Conservation (phyloP, 768 basidiomycete species). For the Sistotremastrum suecicum region DNA sequence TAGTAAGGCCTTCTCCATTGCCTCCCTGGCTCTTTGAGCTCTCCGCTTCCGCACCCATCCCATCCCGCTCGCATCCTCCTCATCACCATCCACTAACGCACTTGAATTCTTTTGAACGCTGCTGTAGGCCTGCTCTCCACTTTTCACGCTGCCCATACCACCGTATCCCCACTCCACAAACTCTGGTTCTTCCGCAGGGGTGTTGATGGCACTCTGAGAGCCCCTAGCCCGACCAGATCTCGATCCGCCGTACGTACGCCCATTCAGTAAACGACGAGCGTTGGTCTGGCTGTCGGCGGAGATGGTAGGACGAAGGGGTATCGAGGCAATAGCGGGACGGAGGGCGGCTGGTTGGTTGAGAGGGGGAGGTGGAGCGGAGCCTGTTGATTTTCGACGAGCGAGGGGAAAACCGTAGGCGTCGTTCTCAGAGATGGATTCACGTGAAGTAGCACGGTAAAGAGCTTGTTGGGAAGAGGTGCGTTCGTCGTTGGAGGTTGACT, state of each 20-base stretch:
- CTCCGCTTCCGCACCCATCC: constrained; percentile 60
- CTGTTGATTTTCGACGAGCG: constrained; percentile 8
- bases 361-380: neutral
- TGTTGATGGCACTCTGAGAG: constrained; percentile 27
- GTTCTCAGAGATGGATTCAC: neutral
- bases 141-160: constrained; percentile 53
- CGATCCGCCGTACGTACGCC: constrained; percentile 59
- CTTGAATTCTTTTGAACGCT: constrained; percentile 10
- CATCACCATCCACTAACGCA: constrained; percentile 27
- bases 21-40: constrained; percentile 41
- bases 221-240: constrained; percentile 4
- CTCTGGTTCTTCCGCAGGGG: constrained; percentile 55
- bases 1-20: constrained; percentile 22
- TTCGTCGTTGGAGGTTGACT: constrained; percentile 4
- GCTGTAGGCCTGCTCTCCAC: constrained; percentile 15
- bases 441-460: constrained; percentile 9
- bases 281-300: neutral
- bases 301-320: neutral
- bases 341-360: too few relatives aligned
- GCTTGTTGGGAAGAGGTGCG: constrained; percentile 5
- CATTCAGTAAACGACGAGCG: constrained; percentile 56
- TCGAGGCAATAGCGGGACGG: neutral
- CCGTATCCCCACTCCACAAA: constrained; percentile 93
- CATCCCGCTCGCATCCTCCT: constrained; percentile 79
- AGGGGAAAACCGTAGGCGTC: constrained; percentile 9